Base-by-base conservation (phyloP, 345 rosid genomes). In the Noccaea bulbosa region DNA sequence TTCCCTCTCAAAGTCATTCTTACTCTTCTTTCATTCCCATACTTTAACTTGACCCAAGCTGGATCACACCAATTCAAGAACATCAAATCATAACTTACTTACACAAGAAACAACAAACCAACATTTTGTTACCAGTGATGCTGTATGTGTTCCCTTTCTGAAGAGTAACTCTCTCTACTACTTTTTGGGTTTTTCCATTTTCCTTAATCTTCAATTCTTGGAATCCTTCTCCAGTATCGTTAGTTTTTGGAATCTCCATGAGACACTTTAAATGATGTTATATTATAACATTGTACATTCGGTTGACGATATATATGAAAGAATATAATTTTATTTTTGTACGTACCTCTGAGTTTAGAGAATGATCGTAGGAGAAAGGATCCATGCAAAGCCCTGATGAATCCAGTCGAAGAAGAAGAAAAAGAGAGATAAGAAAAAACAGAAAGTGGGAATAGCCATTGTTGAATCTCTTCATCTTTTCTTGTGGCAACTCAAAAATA, bases 41-140 rank as follows among this genome's bases (percentile, higher is more conserved):
- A 67, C 27, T 75, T 78, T 58, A 80, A 43, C 76, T 79, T 92
- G 46, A 92, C 49, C 98, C 96, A 89, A 69, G 87, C 70, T 93
- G 86, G 76, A 64, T 62, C 47, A 59, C 33, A 59, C 8, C 38
- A 53, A 15, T 22, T 50, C 45, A 27, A 32, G 46, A 72, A 57
- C 14, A 15, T 38, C 24, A 37, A 59, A 59, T 11, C 6, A 15
- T 20, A 59, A 39, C 67, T 39, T 70, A 49, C 24, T 38, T 38
- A 27, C 10, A 39, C 74, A 70, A 50, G 59, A 38, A 49, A 48
- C 39, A 35, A 56, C 15, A 69, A 54, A 44, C 45, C 35, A 55
- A 44, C 10, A 5, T 20, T 54, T 33, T 73, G 16, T 39, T 58
- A 73, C 39, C 92, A 45, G 89, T 84, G 61, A 89, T 79, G 48